Evolutionary conservation across 2,329 filamentous ascomycete genomes (phyloP), one percentile per base, ranked within the genome.

Genomic region (Aspergillus glaucus): DNA sequence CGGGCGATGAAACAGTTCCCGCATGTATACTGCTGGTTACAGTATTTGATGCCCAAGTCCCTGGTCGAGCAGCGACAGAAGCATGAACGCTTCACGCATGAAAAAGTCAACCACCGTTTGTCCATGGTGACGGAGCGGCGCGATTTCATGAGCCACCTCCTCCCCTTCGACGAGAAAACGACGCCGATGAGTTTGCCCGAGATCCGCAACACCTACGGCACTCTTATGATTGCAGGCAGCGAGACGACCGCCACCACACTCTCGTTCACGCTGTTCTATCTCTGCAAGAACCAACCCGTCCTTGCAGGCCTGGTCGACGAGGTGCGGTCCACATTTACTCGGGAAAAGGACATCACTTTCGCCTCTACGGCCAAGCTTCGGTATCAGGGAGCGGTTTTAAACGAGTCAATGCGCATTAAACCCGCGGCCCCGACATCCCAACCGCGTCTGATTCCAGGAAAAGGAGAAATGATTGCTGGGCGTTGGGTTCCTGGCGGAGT

Each of bases 191-290:
- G 15, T 15, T 15, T 15, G 15, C 15, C 15, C 15, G 15, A 15
- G 15, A 15, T 15, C 15, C 15, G 15, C 15, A 15, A 15, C 15
- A 34, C 30, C 30, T 34, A n/a, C 56, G 55, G 58, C 2, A 34
- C 64, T 10, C 36, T 74, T 19, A 54, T 73, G 6, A 41, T 66
- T 1, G 74, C 70, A 0, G 74, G 75, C 0, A 66, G 62, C 14
- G 74, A 77, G 49, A 77, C 75, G 0, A 76, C 73, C 0, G 72
- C 73, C 0, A 74, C 72, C 0, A 55, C 66, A 1, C 58, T 77
- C 0, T 57, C 64, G 0, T 74, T 71, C 1, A 54, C 62, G 0
- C 71, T 70, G 0, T 76, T 66, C 45, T 61, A 71, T 0, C 60
- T 79, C 0, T 55, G 72, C 14, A 50, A 43, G 7, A 65, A 69